Evolutionary conservation across 2,329 filamentous ascomycete species (phyloP).

Genomic region (Nemania abortiva): DNA sequence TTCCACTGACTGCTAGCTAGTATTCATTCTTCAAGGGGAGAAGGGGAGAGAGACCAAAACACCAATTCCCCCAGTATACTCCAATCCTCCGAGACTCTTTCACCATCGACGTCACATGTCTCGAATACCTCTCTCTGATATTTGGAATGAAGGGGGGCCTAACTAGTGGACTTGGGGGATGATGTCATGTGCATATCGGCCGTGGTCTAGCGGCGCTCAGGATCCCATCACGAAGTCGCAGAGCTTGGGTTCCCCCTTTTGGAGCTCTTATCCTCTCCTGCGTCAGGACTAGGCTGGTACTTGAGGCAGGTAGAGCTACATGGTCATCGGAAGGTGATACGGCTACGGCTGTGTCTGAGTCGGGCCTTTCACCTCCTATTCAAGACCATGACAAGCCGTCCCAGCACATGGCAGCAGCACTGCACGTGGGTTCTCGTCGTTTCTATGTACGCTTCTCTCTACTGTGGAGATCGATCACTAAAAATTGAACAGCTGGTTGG

Average conservation of each 20-base stretch:
- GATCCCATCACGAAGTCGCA: too few species aligned
- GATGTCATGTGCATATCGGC: conserved; percentile 7
- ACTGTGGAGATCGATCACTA: not conserved
- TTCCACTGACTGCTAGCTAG: too few species aligned
- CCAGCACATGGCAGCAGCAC: not conserved
- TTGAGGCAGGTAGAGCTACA: too few species aligned
- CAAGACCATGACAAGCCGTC: not conserved
- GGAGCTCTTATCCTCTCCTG: not conserved
- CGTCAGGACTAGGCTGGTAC: too few species aligned
- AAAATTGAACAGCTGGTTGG: not conserved
- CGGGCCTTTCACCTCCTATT: not conserved
- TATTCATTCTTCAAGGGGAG: too few species aligned
- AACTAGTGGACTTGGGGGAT: not conserved
- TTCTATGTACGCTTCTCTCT: not conserved
- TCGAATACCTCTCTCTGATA: not conserved
- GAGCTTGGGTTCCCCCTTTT: too few species aligned
- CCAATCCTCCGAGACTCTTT: not conserved
- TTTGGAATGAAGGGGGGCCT: not conserved
- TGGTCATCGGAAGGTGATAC: too few species aligned
- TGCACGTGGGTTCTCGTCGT: too few species aligned
- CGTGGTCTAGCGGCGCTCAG: not conserved
- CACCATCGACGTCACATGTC: not conserved
- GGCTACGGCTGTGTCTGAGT: too few species aligned
- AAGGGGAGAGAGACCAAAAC: not conserved
- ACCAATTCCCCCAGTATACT: too few species aligned